phyloP scores from a whole-genome alignment of 306 rosid species.

The Rosa persica region DNA sequence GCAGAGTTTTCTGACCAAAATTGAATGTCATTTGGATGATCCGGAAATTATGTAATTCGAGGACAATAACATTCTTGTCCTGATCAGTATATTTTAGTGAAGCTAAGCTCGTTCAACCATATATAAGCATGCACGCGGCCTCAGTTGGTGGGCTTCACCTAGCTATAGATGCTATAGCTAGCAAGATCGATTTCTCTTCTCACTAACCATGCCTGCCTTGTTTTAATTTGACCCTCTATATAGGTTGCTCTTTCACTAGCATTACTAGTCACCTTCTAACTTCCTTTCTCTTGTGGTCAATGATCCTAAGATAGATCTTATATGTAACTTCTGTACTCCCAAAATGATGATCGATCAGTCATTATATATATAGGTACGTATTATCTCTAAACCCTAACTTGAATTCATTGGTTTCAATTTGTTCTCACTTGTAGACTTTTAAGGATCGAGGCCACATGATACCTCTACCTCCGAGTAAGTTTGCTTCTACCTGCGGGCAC shows the following conservation, averaged over 20 bases:
- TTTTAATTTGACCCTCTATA: neutral
- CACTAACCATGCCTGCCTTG: neutral
- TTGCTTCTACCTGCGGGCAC: neutral
- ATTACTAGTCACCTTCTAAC: neutral
- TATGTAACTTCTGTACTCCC: neutral
- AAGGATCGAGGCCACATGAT: neutral
- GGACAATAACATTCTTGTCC: slow-evolving; percentile 8
- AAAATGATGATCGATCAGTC: neutral
- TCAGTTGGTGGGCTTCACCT: neutral
- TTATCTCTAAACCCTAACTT: neutral
- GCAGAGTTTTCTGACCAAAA: neutral
- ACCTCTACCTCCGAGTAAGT: neutral
- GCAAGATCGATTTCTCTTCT: neutral
- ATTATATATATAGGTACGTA: too few species aligned
- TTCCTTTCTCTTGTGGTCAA: neutral
- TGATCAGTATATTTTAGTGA: neutral
- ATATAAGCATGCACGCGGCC: neutral
- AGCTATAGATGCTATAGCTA: neutral
- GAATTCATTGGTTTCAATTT: neutral
- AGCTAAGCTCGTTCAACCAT: neutral
- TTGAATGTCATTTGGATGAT: neutral
- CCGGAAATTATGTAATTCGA: neutral
- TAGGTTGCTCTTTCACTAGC: neutral
- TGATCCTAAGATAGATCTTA: neutral
- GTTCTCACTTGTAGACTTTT: neutral